These are phyloP conservation scores for Aspergillus ostianus DNA, from an alignment of 495 filamentous ascomycete species.

Conservation along the genomic window DNA sequence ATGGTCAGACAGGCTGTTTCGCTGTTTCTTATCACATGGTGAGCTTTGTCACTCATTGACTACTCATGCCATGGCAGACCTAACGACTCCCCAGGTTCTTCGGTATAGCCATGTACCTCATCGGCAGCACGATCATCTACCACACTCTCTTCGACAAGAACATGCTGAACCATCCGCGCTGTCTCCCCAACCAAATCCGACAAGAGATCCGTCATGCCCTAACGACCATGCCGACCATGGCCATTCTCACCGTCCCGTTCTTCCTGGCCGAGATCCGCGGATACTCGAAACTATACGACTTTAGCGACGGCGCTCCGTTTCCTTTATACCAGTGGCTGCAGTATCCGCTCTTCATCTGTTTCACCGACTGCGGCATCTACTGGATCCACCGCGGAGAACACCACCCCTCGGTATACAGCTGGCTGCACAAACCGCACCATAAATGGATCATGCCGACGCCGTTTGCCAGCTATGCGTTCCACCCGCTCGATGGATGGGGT, in stretches of 20 bases:
- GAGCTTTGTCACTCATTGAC: constrained; percentile 15
- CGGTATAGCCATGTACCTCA: constrained; percentile 71
- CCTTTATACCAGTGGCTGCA: constrained; percentile 73
- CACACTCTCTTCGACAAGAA: constrained; percentile 86
- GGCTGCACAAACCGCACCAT: constrained; percentile 92
- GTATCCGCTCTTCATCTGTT: constrained; percentile 84
- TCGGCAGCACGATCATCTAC: constrained; percentile 75
- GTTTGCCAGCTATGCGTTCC: constrained; percentile 87
- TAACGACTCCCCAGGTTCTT: constrained; percentile 30
- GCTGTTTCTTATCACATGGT: constrained; percentile 72
- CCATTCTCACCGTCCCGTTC: constrained; percentile 72
- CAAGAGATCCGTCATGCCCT: constrained; percentile 78
- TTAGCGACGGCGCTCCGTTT: constrained; percentile 63
- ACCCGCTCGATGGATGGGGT: constrained; percentile 85
- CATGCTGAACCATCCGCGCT: constrained; percentile 82
- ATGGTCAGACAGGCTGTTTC: constrained; percentile 61
- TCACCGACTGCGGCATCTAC: constrained; percentile 91
- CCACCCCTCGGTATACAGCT: constrained; percentile 76
- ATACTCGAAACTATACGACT: constrained; percentile 82
- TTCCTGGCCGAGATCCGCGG: constrained; percentile 82
- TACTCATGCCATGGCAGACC: not conserved
- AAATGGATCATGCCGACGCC: constrained; percentile 98
- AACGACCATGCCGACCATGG: constrained; percentile 70
- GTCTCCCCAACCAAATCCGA: constrained; percentile 82
- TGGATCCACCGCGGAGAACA: constrained; percentile 88